A percentile compares a stretch with the other conserved stretches of the same genome.
Conservation (phyloP, 441 rosid species). For the Croton laevigatus region DNA sequence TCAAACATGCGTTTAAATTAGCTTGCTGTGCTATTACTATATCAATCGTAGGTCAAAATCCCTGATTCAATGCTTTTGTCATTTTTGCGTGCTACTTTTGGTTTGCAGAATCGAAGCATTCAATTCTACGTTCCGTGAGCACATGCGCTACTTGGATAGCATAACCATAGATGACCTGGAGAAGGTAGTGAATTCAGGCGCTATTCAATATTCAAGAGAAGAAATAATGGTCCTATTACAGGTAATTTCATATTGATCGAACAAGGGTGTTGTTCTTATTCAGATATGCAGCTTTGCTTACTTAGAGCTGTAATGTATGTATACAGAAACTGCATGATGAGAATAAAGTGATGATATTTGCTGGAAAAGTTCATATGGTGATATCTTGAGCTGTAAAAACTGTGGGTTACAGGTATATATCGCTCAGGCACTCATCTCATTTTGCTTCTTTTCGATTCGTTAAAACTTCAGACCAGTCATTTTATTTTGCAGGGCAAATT, state of each 20-base stretch:
- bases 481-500: neutral
- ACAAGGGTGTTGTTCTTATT: neutral
- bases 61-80: neutral
- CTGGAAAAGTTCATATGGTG: constrained; percentile 68
- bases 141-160: constrained; percentile 76
- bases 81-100: neutral
- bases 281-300: constrained; percentile 5
- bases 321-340: constrained; percentile 87
- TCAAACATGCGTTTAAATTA: constrained; percentile 5
- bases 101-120: constrained; percentile 65
- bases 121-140: constrained; percentile 67
- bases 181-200: constrained; percentile 52
- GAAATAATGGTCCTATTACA: constrained; percentile 67
- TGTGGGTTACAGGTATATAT: constrained; percentile 3
- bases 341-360: constrained; percentile 86
- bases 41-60: constrained; percentile 1
- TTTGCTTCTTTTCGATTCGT: neutral
- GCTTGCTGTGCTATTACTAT: neutral
- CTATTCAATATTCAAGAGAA: constrained; percentile 47
- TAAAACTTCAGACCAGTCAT: too few relatives aligned
- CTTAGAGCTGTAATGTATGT: constrained; percentile 12
- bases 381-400: constrained; percentile 33
- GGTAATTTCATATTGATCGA: constrained; percentile 35
- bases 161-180: constrained; percentile 71
- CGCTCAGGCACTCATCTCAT: neutral